Percentiles rank a stretch among this genome's conserved stretches.
These are phyloP conservation scores for Mycena galericulata DNA, from an alignment of 768 basidiomycete species.

Conservation along the genomic window DNA sequence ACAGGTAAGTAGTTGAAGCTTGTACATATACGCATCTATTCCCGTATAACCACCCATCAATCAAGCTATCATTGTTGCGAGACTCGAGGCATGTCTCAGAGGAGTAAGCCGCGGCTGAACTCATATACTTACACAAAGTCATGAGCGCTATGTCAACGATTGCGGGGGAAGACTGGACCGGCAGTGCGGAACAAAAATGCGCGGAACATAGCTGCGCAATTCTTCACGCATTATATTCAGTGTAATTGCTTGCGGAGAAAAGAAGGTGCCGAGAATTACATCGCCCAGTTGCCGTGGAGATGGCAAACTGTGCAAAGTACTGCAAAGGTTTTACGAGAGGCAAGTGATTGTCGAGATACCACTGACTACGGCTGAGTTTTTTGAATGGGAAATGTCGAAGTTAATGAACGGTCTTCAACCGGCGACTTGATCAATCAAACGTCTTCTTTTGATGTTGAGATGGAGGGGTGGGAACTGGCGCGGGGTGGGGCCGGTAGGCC, in stretches of 20 bases:
- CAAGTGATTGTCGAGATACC: constrained; percentile 14
- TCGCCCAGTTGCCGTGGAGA: not conserved
- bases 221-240: not conserved
- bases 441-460: constrained; percentile 2
- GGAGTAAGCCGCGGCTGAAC: not conserved
- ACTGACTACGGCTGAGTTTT: not conserved
- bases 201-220: constrained; percentile 9
- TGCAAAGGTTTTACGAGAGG: not conserved
- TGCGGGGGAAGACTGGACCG: not conserved
- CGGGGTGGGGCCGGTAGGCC: not conserved
- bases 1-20: not conserved
- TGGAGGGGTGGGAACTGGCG: not conserved
- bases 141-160: not conserved
- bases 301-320: not conserved
- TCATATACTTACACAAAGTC: no score
- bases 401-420: constrained; percentile 20
- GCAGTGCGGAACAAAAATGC: not conserved
- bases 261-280: not conserved
- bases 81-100: not conserved
- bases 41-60: not conserved
- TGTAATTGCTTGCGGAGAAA: not conserved
- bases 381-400: not conserved
- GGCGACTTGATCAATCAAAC: constrained; percentile 19
- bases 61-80: constrained; percentile 18
- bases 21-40: no score